Percentiles rank a stretch among this genome's conserved stretches.
Conservation (phyloP, 192 early-diverging fungal species). For the Chytriomyces confervae region DNA sequence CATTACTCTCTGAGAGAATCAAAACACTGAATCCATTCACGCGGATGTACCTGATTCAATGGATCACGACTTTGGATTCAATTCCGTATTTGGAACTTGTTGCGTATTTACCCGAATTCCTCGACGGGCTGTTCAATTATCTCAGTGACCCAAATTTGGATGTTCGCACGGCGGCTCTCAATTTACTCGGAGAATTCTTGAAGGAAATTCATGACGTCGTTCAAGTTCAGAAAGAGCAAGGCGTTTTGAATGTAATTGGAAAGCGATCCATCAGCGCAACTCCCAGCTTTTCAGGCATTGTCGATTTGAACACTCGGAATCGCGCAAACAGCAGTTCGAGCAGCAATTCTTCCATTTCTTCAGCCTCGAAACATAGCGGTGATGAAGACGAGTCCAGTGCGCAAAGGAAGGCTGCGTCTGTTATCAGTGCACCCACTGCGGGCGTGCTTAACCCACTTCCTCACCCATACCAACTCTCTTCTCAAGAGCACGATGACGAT, state of each 20-base stretch:
- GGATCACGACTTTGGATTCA: slow-evolving; percentile 88
- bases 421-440: background rate
- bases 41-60: slow-evolving; percentile 91
- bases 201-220: slow-evolving; percentile 82
- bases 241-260: slow-evolving; percentile 44
- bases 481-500: background rate
- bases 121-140: slow-evolving; percentile 89
- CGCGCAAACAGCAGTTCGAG: background rate
- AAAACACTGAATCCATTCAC: slow-evolving; percentile 88
- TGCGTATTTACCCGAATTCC: slow-evolving; percentile 88
- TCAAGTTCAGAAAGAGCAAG: slow-evolving; percentile 62
- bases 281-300: background rate
- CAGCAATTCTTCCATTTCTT: background rate
- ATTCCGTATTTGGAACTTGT: slow-evolving; percentile 95
- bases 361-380: background rate
- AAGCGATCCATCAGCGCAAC: slow-evolving; percentile 2
- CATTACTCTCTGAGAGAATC: slow-evolving; percentile 89
- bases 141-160: slow-evolving; percentile 90
- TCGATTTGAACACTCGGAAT: background rate
- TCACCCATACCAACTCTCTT: background rate
- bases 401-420: background rate
- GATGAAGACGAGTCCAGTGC: background rate
- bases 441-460: background rate
- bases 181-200: slow-evolving; percentile 86
- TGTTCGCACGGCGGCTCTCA: slow-evolving; percentile 82